Evolutionary conservation across 768 basidiomycete species (phyloP).

Genomic region (Gyrodon lividus): DNA sequence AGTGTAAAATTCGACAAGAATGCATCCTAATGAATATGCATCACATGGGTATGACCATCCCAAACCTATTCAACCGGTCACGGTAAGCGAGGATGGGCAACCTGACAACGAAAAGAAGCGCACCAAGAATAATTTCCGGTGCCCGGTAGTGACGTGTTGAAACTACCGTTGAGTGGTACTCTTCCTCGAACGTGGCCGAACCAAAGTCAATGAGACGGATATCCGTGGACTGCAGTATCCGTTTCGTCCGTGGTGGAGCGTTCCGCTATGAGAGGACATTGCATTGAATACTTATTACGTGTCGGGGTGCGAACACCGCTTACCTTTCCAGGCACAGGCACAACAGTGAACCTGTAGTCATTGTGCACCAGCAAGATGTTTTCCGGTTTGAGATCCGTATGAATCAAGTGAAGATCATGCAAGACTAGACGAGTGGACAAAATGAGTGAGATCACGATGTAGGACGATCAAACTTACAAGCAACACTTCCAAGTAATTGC

Average conservation of each 20-base stretch:
- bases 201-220: slow-evolving; percentile 98
- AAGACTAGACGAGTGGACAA: slow-evolving; percentile 55
- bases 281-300: slow-evolving; percentile 7
- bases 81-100: slow-evolving; percentile 17
- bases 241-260: slow-evolving; percentile 65
- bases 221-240: slow-evolving; percentile 81
- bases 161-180: slow-evolving; percentile 98
- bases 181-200: slow-evolving; percentile 95
- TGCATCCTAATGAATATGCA: slow-evolving; percentile 97
- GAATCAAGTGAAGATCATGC: slow-evolving; percentile 87
- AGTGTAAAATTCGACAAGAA: slow-evolving; percentile 97
- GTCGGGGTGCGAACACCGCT: neutral
- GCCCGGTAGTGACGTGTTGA: slow-evolving; percentile 98
- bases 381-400: slow-evolving; percentile 99
- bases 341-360: slow-evolving; percentile 60
- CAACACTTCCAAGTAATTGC: slow-evolving; percentile 88
- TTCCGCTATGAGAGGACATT: slow-evolving; percentile 48
- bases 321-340: slow-evolving; percentile 69
- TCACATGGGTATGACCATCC: slow-evolving; percentile 99
- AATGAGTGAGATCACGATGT: neutral
- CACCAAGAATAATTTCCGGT: slow-evolving; percentile 97
- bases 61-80: slow-evolving; percentile 55
- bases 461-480: slow-evolving; percentile 61
- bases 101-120: slow-evolving; percentile 25
- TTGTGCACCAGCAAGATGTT: slow-evolving; percentile 94